Percentiles rank a stretch among this genome's conserved stretches.
Evolutionary conservation across 1,139 yeast genomes (phyloP).

Genomic region (Blastobotrys elegans): DNA sequence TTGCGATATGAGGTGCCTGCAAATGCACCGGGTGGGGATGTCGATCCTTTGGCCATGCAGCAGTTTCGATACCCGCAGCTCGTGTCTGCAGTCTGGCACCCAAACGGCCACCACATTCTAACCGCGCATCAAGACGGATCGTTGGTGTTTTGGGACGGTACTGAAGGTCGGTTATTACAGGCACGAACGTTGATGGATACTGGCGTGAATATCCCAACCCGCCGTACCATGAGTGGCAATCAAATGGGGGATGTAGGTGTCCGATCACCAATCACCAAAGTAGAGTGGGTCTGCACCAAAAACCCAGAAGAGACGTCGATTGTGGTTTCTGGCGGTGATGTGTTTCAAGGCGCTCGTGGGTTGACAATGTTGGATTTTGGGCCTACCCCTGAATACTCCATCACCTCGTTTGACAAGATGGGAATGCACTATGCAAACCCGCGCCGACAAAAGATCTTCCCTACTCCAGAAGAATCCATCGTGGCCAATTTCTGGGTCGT

Average conservation of each 20-base stretch:
- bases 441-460: conserved; percentile 49
- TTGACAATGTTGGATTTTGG: conserved; percentile 74
- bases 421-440: conserved; percentile 71
- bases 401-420: conserved; percentile 81
- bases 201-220: conserved; percentile 52
- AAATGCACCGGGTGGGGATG: conserved; percentile 62
- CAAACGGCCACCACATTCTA: conserved; percentile 81
- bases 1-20: conserved; percentile 57
- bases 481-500: conserved; percentile 48
- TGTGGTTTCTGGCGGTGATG: conserved; percentile 65
- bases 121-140: conserved; percentile 80
- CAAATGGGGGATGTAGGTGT: conserved; percentile 27
- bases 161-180: conserved; percentile 64
- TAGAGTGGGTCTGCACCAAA: conserved; percentile 69
- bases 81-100: conserved; percentile 73
- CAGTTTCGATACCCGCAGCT: conserved; percentile 46
- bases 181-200: conserved; percentile 70
- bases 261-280: conserved; percentile 35
- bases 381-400: conserved; percentile 66
- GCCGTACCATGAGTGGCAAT: conserved; percentile 13
- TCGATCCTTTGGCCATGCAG: conserved; percentile 34
- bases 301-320: conserved; percentile 79
- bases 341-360: conserved; percentile 42
- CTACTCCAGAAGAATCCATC: conserved; percentile 41
- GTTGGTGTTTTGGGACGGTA: conserved; percentile 87